Base-by-base conservation (phyloP, 169 alveolate species). In the Plasmodium malariae region DNA sequence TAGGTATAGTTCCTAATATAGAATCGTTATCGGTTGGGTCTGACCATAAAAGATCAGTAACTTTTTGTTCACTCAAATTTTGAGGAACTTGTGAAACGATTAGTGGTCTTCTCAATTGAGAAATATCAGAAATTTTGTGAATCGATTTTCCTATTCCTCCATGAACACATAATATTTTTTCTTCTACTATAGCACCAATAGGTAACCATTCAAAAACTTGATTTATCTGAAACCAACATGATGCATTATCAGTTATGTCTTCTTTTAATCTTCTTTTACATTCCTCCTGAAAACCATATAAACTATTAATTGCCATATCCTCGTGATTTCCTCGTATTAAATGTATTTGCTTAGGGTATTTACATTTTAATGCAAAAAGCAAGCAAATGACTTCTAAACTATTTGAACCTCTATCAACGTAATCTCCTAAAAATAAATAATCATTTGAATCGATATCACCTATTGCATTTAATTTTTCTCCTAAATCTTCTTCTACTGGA, bases 211-310 rank as follows among this genome's bases (percentile, higher is more conserved):
- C 99, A 92, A 99, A 99, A 24, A 98, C 97, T 76, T 97, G 96
- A 94, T 98, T 98, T 30, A 98, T 97, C 89, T 96, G 94, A 37
- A 94, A 92, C 98, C 99, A 98, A 76, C 98, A 97, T 32, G 98
- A 96, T 57, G 96, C 97, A 11, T 98, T 98, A 78, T 97, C 98
- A 45, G 94, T 97, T 1, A 98, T 96, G 60, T 98, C 99, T 92
- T 99, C 99, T 48, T 98, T 96, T 34, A 99, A 92, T 51, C 99
- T 94, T 45, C 98, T 93, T 59, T 97, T 94, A 94, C 99, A 99
- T 93, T 99, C 99, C 73, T 98, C 99, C 49, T 98, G 98, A 93
- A 99, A 98, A 14, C 99, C 99, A 92, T 98, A 99, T 21, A 98
- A 96, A 71, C 98, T 95, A 72, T 99, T 99, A 55, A 99, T 98